Conservation (phyloP, 441 rosid species). For the Erodium texanum region DNA sequence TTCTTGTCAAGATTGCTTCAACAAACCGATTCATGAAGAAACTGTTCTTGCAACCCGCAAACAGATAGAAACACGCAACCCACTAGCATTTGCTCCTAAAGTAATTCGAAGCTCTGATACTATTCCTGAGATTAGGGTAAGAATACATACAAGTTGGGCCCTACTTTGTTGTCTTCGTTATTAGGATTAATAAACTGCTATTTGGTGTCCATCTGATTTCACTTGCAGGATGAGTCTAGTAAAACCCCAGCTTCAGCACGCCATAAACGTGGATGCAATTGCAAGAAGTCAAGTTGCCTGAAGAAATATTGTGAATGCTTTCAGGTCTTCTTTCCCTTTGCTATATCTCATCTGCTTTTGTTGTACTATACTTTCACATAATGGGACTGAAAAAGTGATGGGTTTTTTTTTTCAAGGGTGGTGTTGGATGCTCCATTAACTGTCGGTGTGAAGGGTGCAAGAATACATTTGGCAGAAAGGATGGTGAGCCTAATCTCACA, state of each 20-base stretch:
- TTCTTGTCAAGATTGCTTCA: conserved; percentile 90
- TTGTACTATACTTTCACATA: conserved; percentile 9
- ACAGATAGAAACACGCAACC: conserved; percentile 94
- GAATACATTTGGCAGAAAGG: conserved; percentile 79
- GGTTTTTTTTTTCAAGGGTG: conserved; percentile 47
- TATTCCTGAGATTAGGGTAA: conserved; percentile 55
- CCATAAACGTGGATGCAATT: conserved; percentile 98
- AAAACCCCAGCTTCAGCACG: conserved; percentile 96
- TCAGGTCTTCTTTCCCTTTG: conserved; percentile 48
- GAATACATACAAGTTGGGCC: conserved; percentile 9
- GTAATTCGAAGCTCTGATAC: conserved; percentile 61
- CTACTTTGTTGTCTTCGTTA: not conserved
- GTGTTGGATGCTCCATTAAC: conserved; percentile 92
- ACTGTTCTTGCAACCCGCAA: conserved; percentile 93
- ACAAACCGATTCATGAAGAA: conserved; percentile 95
- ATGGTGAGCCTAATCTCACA: conserved; percentile 42
- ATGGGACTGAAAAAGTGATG: conserved; percentile 14
- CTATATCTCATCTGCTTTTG: conserved; percentile 3
- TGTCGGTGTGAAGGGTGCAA: conserved; percentile 98
- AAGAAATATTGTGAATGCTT: conserved; percentile 99
- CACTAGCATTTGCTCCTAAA: conserved; percentile 99
- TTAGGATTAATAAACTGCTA: conserved; percentile 1
- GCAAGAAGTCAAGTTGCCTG: conserved; percentile 93
- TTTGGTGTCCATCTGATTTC: conserved; percentile 7
- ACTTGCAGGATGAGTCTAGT: conserved; percentile 65